Conservation (phyloP, 2,329 filamentous ascomycete genomes). For the Elsinoe fawcettii region DNA sequence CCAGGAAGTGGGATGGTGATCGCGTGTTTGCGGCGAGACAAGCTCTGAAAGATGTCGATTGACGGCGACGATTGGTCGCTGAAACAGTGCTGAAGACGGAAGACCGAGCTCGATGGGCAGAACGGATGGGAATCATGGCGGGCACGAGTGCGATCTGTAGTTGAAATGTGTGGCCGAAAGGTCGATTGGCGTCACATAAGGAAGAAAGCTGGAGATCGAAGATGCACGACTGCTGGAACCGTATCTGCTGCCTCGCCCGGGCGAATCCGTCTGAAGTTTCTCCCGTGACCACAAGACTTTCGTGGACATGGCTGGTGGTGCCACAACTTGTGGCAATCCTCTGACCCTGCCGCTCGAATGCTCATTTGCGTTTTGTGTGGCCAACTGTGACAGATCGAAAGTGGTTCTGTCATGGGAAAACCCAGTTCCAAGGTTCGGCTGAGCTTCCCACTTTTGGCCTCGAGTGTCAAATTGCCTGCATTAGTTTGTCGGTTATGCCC, state of each 20-base stretch:
- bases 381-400: background rate
- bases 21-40: slow-evolving; percentile 10
- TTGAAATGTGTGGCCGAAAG: background rate
- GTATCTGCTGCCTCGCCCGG: background rate
- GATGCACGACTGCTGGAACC: slow-evolving; percentile 1
- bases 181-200: slow-evolving; percentile 8
- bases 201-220: slow-evolving; percentile 7
- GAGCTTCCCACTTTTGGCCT: background rate
- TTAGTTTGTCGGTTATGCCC: background rate
- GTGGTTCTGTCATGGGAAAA: background rate
- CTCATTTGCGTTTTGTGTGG: background rate
- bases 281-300: background rate
- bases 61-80: slow-evolving; percentile 1
- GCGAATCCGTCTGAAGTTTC: background rate
- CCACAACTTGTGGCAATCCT: background rate
- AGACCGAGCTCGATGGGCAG: slow-evolving; percentile 3
- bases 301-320: background rate
- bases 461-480: background rate
- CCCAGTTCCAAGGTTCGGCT: slow-evolving; percentile 6
- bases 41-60: background rate
- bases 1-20: slow-evolving; percentile 8
- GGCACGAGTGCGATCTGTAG: slow-evolving; percentile 1
- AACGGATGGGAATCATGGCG: slow-evolving; percentile 2
- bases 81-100: background rate
- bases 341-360: background rate